Evolutionary conservation across 2,329 filamentous ascomycete genomes (phyloP), one percentile per base, ranked within the genome.

Genomic region (Lasiodiplodia hormozganensis): DNA sequence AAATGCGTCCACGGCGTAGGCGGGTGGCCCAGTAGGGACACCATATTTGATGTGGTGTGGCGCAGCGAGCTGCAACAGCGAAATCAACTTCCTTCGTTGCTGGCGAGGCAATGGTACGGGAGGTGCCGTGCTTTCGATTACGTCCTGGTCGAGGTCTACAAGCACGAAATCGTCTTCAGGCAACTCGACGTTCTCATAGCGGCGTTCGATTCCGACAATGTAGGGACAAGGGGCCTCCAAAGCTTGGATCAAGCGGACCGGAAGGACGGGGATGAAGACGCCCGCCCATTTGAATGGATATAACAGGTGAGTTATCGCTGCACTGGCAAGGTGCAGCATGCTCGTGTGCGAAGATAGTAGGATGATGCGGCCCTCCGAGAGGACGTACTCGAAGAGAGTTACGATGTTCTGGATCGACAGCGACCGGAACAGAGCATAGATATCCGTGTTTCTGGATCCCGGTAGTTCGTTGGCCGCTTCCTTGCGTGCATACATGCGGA

Each of bases 181-280:
- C 52, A 98, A 86, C 73, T 94, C 90, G 57, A 94, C 88, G 68
- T 89, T 89, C 74, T 96, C 93, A 77, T 98, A 98, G 68, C 94
- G 89, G 72, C 94, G 88, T 81, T 99, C 96, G 69, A 99, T 93
- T 60, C 96, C 96, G 53, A 98, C 93, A 72, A 99, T 97, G 75
- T 98, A 99, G 0, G 96, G 96, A 74, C 96, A 98, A 2, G 95
- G 95, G 0, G 95, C 95, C 74, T 98, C 96, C 21, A 99, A 86
- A 2, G 94, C 95, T 65, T 96, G 94, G 11, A 99, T 86, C 25
- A 99, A 84, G 43, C 95, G 89, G 10, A 93, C 92, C 6, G 95
- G 95, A 10, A 99, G 86, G 40, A 98, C 87, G 2, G 95, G 95
- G 71, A 98, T 97, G 77, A 97, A 94, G 60, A 98, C 93, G 73